phyloP scores from a whole-genome alignment of 495 filamentous ascomycete genomes.

The Tuber indicum region DNA sequence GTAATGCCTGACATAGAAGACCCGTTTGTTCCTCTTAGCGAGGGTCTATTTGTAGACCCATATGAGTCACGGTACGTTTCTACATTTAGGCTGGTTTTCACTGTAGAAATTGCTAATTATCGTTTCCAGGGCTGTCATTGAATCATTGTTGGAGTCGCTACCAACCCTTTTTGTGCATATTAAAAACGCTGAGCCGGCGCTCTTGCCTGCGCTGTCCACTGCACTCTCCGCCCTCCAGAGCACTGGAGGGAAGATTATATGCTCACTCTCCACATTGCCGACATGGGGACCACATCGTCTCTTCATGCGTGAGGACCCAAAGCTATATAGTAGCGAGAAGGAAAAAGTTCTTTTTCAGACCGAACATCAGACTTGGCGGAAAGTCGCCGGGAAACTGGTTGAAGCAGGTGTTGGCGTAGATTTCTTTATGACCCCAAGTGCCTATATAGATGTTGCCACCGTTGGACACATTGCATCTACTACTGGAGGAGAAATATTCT shows the following conservation, averaged over 20 bases:
- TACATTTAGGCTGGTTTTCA: neutral
- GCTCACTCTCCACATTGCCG: slow-evolving; percentile 72
- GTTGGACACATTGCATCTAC: slow-evolving; percentile 72
- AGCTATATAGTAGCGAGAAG: slow-evolving; percentile 75
- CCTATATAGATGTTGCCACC: slow-evolving; percentile 90
- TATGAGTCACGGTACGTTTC: slow-evolving; percentile 70
- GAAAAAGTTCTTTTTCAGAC: slow-evolving; percentile 90
- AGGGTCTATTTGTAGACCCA: slow-evolving; percentile 92
- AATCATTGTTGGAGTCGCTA: slow-evolving; percentile 68
- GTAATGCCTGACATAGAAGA: slow-evolving; percentile 98
- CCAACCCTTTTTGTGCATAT: slow-evolving; percentile 77
- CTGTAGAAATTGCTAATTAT: slow-evolving; percentile 13
- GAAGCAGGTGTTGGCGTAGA: slow-evolving; percentile 82
- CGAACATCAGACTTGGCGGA: slow-evolving; percentile 77
- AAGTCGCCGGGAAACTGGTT: slow-evolving; percentile 78
- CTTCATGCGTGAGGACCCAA: slow-evolving; percentile 77
- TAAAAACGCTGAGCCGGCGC: slow-evolving; percentile 80
- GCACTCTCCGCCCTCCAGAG: slow-evolving; percentile 70
- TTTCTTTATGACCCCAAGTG: slow-evolving; percentile 87
- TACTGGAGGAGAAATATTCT: slow-evolving; percentile 87
- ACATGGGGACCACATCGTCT: slow-evolving; percentile 84
- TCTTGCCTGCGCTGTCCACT: slow-evolving; percentile 76
- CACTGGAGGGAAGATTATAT: slow-evolving; percentile 90
- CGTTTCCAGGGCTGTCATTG: slow-evolving; percentile 63
- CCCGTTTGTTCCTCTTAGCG: slow-evolving; percentile 86